Base-by-base conservation (phyloP, 1,284 basidiomycete species). In the Boletus smithii region DNA sequence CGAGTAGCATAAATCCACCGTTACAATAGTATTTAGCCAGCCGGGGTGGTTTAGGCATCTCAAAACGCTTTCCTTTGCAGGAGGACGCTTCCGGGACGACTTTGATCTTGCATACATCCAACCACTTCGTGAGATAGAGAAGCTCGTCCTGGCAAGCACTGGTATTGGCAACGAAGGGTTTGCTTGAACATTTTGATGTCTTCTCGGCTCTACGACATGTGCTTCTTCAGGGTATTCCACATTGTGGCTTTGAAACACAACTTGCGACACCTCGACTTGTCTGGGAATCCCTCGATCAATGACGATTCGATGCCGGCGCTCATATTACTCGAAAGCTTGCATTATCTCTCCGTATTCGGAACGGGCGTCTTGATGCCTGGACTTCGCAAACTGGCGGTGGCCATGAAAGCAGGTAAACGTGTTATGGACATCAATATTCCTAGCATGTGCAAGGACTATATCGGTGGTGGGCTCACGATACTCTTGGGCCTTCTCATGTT, bases 101-200 rank as follows among this genome's bases (percentile, higher is more conserved):
- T 68, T 70, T 30, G 76, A 80, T 51, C 55, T 85, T 8, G 60
- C 69, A 8, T 63, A 76, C 51, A 71, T 85, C 18, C 76, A 78
- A 41, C 73, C 75, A 49, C 70, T 85, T 14, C 77, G 76, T 4
- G 68, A 65, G 30, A 71, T 85, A 16, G 61, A 72, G 14, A 65
- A 62, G 3, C 66, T 85, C n/a, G 62, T 70, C 42, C 63, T 85
- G 10, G 73, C 74, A 53, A 71, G 75, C 48, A 82, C 80, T 8
- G 72, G 73, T 9, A 76, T 85, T 31, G 70, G 76, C 22, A 79
- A 83, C 55, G 79, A 83, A 71, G 79, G 74, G 82, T 83, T 51
- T 42, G 76, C 60, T 11, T 27, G 14, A 17, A 26, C n/a, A 33
- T 10, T 32, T 29, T 42, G 18, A n/a, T 30, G 8, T 22, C 18